A percentile compares a stretch with the other conserved stretches of the same genome.
Evolutionary conservation across 495 filamentous ascomycete species (phyloP).

Genomic region (Hypoxylon trugodes): DNA sequence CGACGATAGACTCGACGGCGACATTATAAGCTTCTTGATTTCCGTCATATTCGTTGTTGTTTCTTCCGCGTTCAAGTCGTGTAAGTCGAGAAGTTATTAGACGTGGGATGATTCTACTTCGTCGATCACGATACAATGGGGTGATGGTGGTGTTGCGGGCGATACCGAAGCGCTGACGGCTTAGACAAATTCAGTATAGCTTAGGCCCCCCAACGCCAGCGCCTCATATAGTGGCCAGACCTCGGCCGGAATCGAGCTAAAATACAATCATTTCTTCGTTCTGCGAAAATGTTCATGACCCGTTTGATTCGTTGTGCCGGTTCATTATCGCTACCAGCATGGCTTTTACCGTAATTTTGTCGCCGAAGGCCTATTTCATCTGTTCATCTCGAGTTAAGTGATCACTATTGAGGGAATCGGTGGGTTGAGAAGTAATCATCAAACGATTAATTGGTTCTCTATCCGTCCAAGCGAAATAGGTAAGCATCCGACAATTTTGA

Average conservation of each 20-base stretch:
- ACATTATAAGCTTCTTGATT: conserved; percentile 36
- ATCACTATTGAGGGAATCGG: conserved; percentile 6
- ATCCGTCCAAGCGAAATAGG: background rate
- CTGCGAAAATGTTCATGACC: conserved; percentile 16
- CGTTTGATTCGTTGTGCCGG: conserved; percentile 22
- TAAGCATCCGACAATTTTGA: background rate
- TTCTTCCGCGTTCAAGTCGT: conserved; percentile 22
- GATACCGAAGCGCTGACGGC: conserved; percentile 34
- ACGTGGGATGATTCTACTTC: conserved; percentile 26
- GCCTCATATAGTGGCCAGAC: conserved; percentile 27
- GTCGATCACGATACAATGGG: conserved; percentile 33
- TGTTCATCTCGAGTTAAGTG: conserved; percentile 8
- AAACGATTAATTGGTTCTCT: background rate
- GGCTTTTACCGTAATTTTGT: conserved; percentile 16
- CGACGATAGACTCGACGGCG: conserved; percentile 20
- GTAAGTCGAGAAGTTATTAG: conserved; percentile 20
- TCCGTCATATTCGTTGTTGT: conserved; percentile 6
- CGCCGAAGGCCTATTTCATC: conserved; percentile 31
- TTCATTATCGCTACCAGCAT: conserved; percentile 35
- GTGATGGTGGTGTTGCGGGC: conserved; percentile 32
- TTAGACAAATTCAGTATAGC: conserved; percentile 32
- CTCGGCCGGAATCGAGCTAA: conserved; percentile 16
- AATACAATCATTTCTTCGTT: conserved; percentile 27
- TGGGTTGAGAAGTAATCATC: conserved; percentile 6
- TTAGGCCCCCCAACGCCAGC: conserved; percentile 9